A percentile compares a stretch with the other conserved stretches of the same genome.
Conservation (phyloP, 768 basidiomycete species). For the Pleurotus sapidus region DNA sequence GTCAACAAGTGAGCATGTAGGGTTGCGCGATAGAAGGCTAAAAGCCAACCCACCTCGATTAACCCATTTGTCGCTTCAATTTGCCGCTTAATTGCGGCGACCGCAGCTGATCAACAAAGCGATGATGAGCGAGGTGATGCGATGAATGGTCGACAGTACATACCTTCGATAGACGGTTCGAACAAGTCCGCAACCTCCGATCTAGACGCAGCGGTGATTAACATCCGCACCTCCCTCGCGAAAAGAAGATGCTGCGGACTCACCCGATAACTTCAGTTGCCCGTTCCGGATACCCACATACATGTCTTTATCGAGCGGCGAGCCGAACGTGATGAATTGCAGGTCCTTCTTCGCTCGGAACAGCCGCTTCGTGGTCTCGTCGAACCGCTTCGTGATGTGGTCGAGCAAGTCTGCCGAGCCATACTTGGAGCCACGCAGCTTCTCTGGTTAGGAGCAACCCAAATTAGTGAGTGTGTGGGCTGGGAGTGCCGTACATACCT, state of each 20-base stretch:
- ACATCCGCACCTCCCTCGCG: background rate
- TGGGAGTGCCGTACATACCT: slow-evolving; percentile 34
- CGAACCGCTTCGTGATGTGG: slow-evolving; percentile 77
- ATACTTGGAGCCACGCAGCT: slow-evolving; percentile 71
- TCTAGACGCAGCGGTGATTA: slow-evolving; percentile 16
- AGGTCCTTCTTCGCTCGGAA: slow-evolving; percentile 67
- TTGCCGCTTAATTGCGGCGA: slow-evolving; percentile 66
- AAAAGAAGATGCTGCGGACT: slow-evolving; percentile 12
- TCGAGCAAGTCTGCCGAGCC: slow-evolving; percentile 69
- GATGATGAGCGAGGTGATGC: background rate
- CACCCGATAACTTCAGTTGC: slow-evolving; percentile 72
- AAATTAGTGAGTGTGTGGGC: background rate
- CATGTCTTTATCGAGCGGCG: slow-evolving; percentile 72
- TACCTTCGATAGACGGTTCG: slow-evolving; percentile 71
- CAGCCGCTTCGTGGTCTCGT: slow-evolving; percentile 79
- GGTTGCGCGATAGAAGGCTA: too few species aligned
- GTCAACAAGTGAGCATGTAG: background rate
- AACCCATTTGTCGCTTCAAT: slow-evolving; percentile 65
- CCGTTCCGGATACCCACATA: slow-evolving; percentile 70
- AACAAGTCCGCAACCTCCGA: slow-evolving; percentile 67
- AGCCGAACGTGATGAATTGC: slow-evolving; percentile 76
- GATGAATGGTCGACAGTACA: background rate
- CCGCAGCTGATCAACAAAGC: slow-evolving; percentile 39
- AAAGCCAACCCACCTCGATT: slow-evolving; percentile 46
- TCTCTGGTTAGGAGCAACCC: slow-evolving; percentile 38